A percentile compares a stretch with the other conserved stretches of the same genome.
Evolutionary conservation across 2,329 filamentous ascomycete species (phyloP).

Genomic region (Fusarium marasasianum): DNA sequence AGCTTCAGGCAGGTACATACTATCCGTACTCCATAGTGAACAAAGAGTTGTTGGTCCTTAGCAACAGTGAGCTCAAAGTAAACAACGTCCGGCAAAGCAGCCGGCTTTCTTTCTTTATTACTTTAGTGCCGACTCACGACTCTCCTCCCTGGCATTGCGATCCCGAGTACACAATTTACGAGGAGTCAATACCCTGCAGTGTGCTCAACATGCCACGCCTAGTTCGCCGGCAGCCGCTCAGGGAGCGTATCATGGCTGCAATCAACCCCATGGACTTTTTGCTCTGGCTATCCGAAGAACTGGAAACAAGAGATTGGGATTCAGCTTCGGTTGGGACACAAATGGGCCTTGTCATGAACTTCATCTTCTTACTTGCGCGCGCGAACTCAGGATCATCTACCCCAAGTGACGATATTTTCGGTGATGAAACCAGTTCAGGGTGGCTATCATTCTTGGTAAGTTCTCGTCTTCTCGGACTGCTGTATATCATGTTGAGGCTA

Average conservation of each 20-base stretch:
- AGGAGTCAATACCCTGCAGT: not conserved
- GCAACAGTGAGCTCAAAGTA: slow-evolving; percentile 39
- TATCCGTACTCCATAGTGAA: slow-evolving; percentile 3
- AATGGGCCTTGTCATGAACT: slow-evolving; percentile 79
- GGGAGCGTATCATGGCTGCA: slow-evolving; percentile 81
- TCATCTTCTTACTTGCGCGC: slow-evolving; percentile 82
- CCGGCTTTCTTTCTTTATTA: slow-evolving; percentile 2
- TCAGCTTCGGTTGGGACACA: slow-evolving; percentile 80
- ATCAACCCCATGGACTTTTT: slow-evolving; percentile 90
- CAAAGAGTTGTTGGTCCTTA: slow-evolving; percentile 34
- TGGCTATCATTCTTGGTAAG: slow-evolving; percentile 70
- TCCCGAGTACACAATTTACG: not conserved
- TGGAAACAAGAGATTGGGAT: slow-evolving; percentile 92
- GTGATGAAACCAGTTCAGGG: slow-evolving; percentile 70
- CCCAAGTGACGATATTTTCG: slow-evolving; percentile 82
- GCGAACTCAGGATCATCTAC: slow-evolving; percentile 73
- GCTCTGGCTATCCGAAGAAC: slow-evolving; percentile 90
- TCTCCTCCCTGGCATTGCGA: not conserved
- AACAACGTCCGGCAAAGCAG: slow-evolving; percentile 36
- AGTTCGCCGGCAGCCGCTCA: slow-evolving; percentile 81
- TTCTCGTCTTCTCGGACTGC: slow-evolving; percentile 22
- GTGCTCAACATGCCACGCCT: slow-evolving; percentile 72
- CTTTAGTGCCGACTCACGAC: not conserved
- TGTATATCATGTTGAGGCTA: slow-evolving; percentile 7
- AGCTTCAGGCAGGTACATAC: slow-evolving; percentile 23